Conservation (phyloP, 2,329 filamentous ascomycete genomes). For the Calonectria ilicicola region DNA sequence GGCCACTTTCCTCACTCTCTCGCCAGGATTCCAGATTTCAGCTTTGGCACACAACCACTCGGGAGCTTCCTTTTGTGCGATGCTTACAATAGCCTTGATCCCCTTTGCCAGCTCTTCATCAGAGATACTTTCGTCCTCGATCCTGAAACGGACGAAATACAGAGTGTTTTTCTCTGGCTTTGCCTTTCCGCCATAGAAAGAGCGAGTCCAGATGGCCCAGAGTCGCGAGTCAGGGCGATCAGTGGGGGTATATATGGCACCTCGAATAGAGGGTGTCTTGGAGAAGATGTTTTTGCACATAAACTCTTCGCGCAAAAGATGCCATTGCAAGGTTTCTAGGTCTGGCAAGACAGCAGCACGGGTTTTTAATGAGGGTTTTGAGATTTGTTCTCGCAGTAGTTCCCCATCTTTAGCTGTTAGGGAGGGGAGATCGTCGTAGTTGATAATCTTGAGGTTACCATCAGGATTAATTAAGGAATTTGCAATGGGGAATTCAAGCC, state of each 20-base stretch:
- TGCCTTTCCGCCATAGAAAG: conserved; percentile 69
- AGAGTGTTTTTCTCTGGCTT: conserved; percentile 73
- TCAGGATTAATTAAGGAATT: conserved; percentile 43
- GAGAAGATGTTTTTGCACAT: conserved; percentile 74
- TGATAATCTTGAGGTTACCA: conserved; percentile 58
- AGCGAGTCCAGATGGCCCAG: conserved; percentile 80
- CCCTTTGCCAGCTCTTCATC: conserved; percentile 61
- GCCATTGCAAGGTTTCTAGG: conserved; percentile 63
- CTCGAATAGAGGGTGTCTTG: conserved; percentile 70
- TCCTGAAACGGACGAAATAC: conserved; percentile 75
- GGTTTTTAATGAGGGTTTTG: conserved; percentile 45
- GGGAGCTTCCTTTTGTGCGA: conserved; percentile 77
- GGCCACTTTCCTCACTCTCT: conserved; percentile 61
- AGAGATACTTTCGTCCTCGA: conserved; percentile 65
- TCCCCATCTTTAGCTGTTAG: conserved; percentile 75
- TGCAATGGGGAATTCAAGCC: conserved; percentile 69
- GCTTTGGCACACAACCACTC: conserved; percentile 79
- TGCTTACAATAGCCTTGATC: conserved; percentile 72
- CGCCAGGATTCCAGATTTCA: conserved; percentile 85
- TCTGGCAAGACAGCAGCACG: conserved; percentile 50
- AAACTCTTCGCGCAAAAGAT: conserved; percentile 81
- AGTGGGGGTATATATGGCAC: conserved; percentile 71
- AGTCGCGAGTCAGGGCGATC: conserved; percentile 65
- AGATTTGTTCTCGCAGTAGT: conserved; percentile 68
- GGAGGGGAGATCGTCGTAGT: conserved; percentile 68